phyloP scores from a whole-genome alignment of 805 yeast species.

The Starmera caribaea region DNA sequence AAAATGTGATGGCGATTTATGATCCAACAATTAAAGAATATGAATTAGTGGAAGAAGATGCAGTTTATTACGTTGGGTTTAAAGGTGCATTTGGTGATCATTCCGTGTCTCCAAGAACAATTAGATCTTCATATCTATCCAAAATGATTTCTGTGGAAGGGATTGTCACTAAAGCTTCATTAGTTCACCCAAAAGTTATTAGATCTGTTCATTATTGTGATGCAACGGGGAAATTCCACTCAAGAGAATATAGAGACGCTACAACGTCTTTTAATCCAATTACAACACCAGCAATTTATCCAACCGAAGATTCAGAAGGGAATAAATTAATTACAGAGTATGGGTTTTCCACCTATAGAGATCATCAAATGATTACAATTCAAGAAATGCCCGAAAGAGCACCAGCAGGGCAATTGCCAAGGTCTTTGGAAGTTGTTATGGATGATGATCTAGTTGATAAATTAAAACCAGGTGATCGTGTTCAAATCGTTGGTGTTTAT shows the following conservation, averaged over 20 bases:
- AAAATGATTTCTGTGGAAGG: conserved; percentile 87
- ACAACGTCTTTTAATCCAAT: conserved; percentile 85
- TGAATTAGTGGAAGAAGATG: conserved; percentile 45
- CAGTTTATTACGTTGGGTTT: conserved; percentile 67
- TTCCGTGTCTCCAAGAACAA: conserved; percentile 78
- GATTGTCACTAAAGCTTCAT: conserved; percentile 86
- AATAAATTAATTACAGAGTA: conserved; percentile 83
- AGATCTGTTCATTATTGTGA: conserved; percentile 92
- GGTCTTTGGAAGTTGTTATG: conserved; percentile 84
- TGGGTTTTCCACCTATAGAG: conserved; percentile 86
- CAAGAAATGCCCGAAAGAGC: conserved; percentile 98
- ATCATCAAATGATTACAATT: conserved; percentile 86
- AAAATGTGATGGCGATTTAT: conserved; percentile 63
- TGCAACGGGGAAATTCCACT: conserved; percentile 71
- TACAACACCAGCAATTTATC: conserved; percentile 77
- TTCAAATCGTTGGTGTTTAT: conserved; percentile 89
- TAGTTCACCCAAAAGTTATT: conserved; percentile 86
- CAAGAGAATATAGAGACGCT: conserved; percentile 87
- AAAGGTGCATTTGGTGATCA: conserved; percentile 89
- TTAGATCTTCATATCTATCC: conserved; percentile 67
- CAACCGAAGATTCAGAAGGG: conserved; percentile 89
- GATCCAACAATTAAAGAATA: conserved; percentile 48
- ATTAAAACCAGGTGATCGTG: conserved; percentile 93
- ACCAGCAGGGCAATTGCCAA: conserved; percentile 95
- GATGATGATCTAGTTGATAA: conserved; percentile 92